phyloP scores from a whole-genome alignment of 106 monocot genomes.

The Dioscorea zingiberensis region DNA sequence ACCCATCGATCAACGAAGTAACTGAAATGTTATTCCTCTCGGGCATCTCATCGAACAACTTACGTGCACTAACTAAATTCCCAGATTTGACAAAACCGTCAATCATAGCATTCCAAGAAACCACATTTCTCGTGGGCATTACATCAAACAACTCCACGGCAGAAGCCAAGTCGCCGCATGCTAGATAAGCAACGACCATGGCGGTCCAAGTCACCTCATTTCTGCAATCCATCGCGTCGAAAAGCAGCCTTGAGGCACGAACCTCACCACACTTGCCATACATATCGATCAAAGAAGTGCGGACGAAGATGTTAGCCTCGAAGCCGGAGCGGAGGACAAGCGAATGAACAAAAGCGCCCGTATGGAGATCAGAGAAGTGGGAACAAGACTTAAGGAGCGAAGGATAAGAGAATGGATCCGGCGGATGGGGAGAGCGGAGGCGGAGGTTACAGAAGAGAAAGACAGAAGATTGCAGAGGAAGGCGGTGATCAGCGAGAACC shows the following conservation, averaged over 20 bases:
- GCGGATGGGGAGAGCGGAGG: slow-evolving; percentile 4
- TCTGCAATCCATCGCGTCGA: slow-evolving; percentile 34
- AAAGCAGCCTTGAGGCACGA: slow-evolving; percentile 35
- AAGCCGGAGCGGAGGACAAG: slow-evolving; percentile 37
- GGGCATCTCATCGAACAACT: slow-evolving; percentile 57
- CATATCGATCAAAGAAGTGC: slow-evolving; percentile 61
- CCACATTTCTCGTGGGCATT: slow-evolving; percentile 57
- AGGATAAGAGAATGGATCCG: slow-evolving; percentile 62
- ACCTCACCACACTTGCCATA: slow-evolving; percentile 42
- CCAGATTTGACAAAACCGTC: slow-evolving; percentile 59
- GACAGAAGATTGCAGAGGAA: slow-evolving; percentile 17
- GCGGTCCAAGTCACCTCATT: slow-evolving; percentile 64
- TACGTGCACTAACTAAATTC: slow-evolving; percentile 35
- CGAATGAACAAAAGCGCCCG: slow-evolving; percentile 46
- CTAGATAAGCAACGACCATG: slow-evolving; percentile 41
- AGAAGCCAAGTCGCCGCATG: slow-evolving; percentile 9
- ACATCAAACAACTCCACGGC: slow-evolving; percentile 41
- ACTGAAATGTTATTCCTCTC: slow-evolving; percentile 45
- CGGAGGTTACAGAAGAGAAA: slow-evolving; percentile 35
- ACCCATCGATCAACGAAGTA: slow-evolving; percentile 62
- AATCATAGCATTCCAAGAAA: slow-evolving; percentile 70
- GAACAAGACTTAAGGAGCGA: slow-evolving; percentile 55
- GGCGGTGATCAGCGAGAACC: slow-evolving; percentile 28
- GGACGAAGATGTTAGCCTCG: slow-evolving; percentile 44
- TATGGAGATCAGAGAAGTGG: background rate